A percentile compares a stretch with the other conserved stretches of the same genome.
Conservation (phyloP, 2,329 filamentous ascomycete species). For the Ophiostoma perfectum region DNA sequence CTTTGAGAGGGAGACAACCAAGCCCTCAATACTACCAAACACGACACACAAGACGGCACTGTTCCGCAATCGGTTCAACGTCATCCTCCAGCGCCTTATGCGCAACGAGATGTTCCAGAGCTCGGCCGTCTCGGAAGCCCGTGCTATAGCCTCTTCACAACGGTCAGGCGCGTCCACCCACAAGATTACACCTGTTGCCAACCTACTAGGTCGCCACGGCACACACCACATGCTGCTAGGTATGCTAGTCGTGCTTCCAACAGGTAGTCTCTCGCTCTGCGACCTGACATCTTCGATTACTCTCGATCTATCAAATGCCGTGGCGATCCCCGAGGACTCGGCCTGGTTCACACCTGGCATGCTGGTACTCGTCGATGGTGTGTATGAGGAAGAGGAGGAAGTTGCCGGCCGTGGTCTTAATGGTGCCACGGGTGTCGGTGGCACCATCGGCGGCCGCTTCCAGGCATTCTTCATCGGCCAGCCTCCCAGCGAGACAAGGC, state of each 20-base stretch:
- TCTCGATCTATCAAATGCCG: constrained; percentile 74
- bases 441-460: constrained; percentile 86
- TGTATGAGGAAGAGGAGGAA: constrained; percentile 91
- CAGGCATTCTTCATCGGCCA: constrained; percentile 86
- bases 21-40: constrained; percentile 66
- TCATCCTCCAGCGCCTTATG: constrained; percentile 85
- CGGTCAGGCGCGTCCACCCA: constrained; percentile 54
- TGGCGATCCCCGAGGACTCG: constrained; percentile 75
- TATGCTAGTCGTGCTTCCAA: constrained; percentile 72
- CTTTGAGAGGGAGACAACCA: constrained; percentile 69
- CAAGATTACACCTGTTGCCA: constrained; percentile 80
- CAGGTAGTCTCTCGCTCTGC: constrained; percentile 73
- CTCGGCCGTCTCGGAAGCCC: constrained; percentile 63
- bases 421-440: constrained; percentile 75
- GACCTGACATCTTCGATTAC: constrained; percentile 85
- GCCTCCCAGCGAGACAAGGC: constrained; percentile 81
- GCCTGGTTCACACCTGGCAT: constrained; percentile 94
- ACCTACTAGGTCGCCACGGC: constrained; percentile 71
- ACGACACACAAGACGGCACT: constrained; percentile 76
- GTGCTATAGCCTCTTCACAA: constrained; percentile 39
- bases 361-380: constrained; percentile 89
- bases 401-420: constrained; percentile 64
- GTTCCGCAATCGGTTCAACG: constrained; percentile 85
- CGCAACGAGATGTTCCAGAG: constrained; percentile 91
- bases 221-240: constrained; percentile 82